phyloP scores from a whole-genome alignment of 73 alveolate species.

The Blepharisma japonicum region DNA sequence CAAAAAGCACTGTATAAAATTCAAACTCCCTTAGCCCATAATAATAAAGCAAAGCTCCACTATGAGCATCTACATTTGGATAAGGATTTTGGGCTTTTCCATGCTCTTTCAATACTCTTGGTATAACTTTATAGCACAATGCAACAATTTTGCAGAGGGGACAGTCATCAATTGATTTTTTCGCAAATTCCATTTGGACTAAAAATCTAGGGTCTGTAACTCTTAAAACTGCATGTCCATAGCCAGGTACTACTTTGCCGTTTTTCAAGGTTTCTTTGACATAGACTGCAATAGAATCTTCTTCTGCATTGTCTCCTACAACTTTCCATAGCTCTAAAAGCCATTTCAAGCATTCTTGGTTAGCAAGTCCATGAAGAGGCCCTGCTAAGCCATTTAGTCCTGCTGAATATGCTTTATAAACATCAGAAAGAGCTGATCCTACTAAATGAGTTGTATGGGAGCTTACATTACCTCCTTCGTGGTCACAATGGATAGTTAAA shows the following conservation, averaged over 20 bases:
- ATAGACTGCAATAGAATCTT: constrained; percentile 8
- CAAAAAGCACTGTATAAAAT: constrained; percentile 82
- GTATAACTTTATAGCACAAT: constrained; percentile 61
- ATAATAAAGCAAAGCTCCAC: constrained; percentile 83
- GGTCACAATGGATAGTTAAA: constrained; percentile 68
- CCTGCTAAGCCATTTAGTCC: constrained; percentile 92
- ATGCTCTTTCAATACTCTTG: constrained; percentile 55
- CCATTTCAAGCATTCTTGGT: constrained; percentile 69
- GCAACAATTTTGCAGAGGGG: constrained; percentile 53
- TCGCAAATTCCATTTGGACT: constrained; percentile 63
- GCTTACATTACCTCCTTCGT: constrained; percentile 90
- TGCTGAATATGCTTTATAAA: constrained; percentile 80
- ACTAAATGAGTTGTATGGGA: constrained; percentile 86
- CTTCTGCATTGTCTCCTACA: constrained; percentile 34
- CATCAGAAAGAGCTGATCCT: constrained; percentile 91
- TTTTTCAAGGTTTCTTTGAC: constrained; percentile 37
- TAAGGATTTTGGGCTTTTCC: constrained; percentile 84
- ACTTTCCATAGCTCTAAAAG: constrained; percentile 37
- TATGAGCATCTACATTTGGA: constrained; percentile 94
- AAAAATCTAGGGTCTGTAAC: constrained; percentile 88
- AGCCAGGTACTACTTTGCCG: constrained; percentile 64
- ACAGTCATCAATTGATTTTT: constrained; percentile 40
- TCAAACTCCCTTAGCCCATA: constrained; percentile 39
- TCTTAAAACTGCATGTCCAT: constrained; percentile 96
- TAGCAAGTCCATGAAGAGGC: constrained; percentile 92